These are phyloP conservation scores for Ascomycota sp. DNA, from an alignment of 2,329 filamentous ascomycete species.

Conservation along the genomic window DNA sequence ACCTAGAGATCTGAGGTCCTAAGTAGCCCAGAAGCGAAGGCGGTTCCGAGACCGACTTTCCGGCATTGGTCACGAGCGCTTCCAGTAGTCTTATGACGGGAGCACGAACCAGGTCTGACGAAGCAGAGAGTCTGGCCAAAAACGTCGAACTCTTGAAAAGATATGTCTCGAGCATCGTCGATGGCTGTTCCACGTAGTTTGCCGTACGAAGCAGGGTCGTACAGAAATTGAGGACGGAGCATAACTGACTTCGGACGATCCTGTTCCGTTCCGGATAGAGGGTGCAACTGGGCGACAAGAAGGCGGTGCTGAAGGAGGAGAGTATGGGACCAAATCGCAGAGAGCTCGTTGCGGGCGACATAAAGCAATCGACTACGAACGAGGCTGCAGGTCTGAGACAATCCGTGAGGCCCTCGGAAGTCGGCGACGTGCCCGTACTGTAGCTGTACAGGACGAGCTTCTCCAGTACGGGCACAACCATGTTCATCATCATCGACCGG, in stretches of 20 bases:
- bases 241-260: constrained; percentile 41
- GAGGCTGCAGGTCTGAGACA: constrained; percentile 53
- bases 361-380: constrained; percentile 58
- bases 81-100: constrained; percentile 51
- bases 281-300: constrained; percentile 34
- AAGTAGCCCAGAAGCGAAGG: constrained; percentile 88
- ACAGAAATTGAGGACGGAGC: constrained; percentile 42
- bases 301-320: constrained; percentile 35
- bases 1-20: constrained; percentile 61
- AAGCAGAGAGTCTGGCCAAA: constrained; percentile 56
- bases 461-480: constrained; percentile 49
- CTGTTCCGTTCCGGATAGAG: constrained; percentile 34
- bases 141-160: constrained; percentile 65
- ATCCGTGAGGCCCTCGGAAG: constrained; percentile 26
- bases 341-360: constrained; percentile 47
- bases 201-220: constrained; percentile 52
- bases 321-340: constrained; percentile 61
- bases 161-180: constrained; percentile 50
- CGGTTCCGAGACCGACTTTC: constrained; percentile 48
- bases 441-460: constrained; percentile 53
- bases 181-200: constrained; percentile 39
- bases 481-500: constrained; percentile 45
- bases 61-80: constrained; percentile 49
- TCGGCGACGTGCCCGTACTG: constrained; percentile 44
- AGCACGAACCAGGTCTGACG: constrained; percentile 42